A percentile compares a stretch with the other conserved stretches of the same genome.
phyloP scores from a whole-genome alignment of 1,284 basidiomycete species.

The Apiotrichum gamsii region DNA sequence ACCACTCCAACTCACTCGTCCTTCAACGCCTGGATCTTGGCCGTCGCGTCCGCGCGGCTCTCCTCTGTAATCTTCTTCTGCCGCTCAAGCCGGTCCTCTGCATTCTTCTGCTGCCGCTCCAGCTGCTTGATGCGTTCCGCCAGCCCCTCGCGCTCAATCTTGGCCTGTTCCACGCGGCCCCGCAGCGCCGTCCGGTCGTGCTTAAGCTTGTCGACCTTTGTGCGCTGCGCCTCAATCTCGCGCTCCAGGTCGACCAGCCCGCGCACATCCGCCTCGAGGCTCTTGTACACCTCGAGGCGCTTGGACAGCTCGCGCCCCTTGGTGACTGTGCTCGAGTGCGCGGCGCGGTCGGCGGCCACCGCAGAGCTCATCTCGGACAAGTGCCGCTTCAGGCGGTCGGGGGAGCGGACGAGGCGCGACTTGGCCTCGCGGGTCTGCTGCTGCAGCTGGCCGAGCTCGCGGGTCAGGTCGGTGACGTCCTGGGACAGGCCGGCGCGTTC shows the following conservation, averaged over 20 bases:
- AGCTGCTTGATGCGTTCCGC: slow-evolving; percentile 55
- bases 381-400: slow-evolving; percentile 72
- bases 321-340: slow-evolving; percentile 57
- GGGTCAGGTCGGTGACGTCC: slow-evolving; percentile 23
- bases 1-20: slow-evolving; percentile 56
- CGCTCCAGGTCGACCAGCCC: slow-evolving; percentile 40
- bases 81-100: slow-evolving; percentile 66
- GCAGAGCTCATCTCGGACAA: slow-evolving; percentile 64
- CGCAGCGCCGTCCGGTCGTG: slow-evolving; percentile 60
- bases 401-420: slow-evolving; percentile 74
- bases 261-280: slow-evolving; percentile 59
- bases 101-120: slow-evolving; percentile 65
- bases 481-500: slow-evolving; percentile 46
- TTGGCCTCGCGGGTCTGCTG: slow-evolving; percentile 55
- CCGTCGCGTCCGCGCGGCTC: slow-evolving; percentile 60
- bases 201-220: slow-evolving; percentile 57
- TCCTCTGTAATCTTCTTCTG: slow-evolving; percentile 68
- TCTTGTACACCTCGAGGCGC: slow-evolving; percentile 63
- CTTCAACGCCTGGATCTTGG: slow-evolving; percentile 64
- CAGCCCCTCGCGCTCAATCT: slow-evolving; percentile 64
- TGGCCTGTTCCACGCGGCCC: slow-evolving; percentile 62
- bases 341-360: slow-evolving; percentile 56
- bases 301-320: slow-evolving; percentile 68
- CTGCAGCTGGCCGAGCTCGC: slow-evolving; percentile 22
- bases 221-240: slow-evolving; percentile 60